These are phyloP conservation scores for Tulasnella calospora DNA, from an alignment of 768 basidiomycete species.

Conservation along the genomic window DNA sequence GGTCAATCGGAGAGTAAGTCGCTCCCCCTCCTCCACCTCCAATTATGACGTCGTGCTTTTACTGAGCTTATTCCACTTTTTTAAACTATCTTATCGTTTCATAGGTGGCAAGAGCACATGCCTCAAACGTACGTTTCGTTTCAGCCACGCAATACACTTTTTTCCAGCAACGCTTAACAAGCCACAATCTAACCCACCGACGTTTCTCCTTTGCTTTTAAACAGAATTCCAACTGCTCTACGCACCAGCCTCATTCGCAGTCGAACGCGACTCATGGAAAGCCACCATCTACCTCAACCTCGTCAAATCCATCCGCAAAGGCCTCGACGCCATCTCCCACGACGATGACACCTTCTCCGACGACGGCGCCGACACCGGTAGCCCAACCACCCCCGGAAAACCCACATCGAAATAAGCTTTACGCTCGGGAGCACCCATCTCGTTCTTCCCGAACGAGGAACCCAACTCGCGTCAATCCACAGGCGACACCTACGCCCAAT, in stretches of 20 bases:
- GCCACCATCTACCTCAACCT: conserved; percentile 65
- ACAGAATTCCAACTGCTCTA: conserved; percentile 59
- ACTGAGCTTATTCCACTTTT: neutral
- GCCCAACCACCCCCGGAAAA: neutral
- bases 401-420: conserved; percentile 35
- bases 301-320: conserved; percentile 55
- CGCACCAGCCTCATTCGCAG: conserved; percentile 55
- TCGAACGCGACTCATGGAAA: conserved; percentile 54
- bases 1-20: neutral
- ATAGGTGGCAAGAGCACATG: conserved; percentile 60
- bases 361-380: too few species aligned
- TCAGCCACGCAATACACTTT: neutral
- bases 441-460: conserved; percentile 27
- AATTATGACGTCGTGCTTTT: neutral
- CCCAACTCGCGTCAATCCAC: neutral
- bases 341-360: too few species aligned
- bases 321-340: conserved; percentile 43
- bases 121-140: conserved; percentile 45
- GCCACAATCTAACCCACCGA: neutral
- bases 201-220: too few species aligned
- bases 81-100: too few species aligned
- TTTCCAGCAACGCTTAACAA: neutral
- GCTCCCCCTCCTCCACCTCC: neutral
- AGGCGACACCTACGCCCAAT: conserved; percentile 11
- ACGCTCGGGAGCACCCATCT: conserved; percentile 54